These are phyloP conservation scores for Artemisia tridentata DNA, from an alignment of 129 eudicot genomes.

Conservation along the genomic window DNA sequence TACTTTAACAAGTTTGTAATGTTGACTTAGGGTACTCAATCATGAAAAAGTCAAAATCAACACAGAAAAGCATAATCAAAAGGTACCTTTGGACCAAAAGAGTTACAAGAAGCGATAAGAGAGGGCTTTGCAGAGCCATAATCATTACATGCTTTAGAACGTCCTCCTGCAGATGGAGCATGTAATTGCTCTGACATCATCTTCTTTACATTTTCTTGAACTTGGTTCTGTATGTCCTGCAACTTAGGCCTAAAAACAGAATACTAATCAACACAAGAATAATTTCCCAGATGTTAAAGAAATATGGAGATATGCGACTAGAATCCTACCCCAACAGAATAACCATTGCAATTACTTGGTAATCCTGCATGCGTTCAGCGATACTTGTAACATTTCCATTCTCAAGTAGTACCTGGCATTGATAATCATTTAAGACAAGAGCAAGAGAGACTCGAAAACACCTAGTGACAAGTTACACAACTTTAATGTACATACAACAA, in stretches of 20 bases:
- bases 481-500: neutral
- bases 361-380: conserved; percentile 70
- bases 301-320: neutral
- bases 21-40: neutral
- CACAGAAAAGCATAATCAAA: too few relatives aligned
- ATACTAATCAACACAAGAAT: too few relatives aligned
- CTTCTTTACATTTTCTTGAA: conserved; percentile 80
- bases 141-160: conserved; percentile 21
- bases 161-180: conserved; percentile 41
- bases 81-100: conserved; percentile 83
- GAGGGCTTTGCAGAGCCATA: conserved; percentile 44
- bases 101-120: conserved; percentile 81
- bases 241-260: conserved; percentile 64
- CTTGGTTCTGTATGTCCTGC: conserved; percentile 55
- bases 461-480: neutral
- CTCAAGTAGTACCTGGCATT: conserved; percentile 66
- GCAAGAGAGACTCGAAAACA: neutral
- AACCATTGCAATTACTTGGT: conserved; percentile 91
- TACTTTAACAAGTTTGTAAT: neutral
- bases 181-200: conserved; percentile 79
- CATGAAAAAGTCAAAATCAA: conserved; percentile 12
- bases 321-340: conserved; percentile 66
- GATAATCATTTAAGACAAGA: neutral
- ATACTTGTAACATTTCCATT: conserved; percentile 44
- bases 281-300: neutral